Conservation (phyloP, 2,329 filamentous ascomycete genomes). For the Helotiales sp. region DNA sequence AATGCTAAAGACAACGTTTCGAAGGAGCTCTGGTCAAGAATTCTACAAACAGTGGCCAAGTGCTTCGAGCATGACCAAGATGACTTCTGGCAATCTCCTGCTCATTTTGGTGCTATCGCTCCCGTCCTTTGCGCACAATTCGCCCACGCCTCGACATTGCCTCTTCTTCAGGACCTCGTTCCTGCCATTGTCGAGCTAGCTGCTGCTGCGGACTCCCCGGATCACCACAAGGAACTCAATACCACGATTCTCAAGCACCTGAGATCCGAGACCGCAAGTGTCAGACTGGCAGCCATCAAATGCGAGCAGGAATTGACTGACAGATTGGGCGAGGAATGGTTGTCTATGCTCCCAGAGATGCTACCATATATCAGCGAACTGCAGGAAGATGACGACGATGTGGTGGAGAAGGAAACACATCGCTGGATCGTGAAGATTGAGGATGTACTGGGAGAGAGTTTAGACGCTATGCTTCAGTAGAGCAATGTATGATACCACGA, state of each 20-base stretch:
- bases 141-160: slow-evolving; percentile 45
- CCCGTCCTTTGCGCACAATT: slow-evolving; percentile 70
- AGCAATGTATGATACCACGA: background rate
- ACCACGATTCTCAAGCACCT: slow-evolving; percentile 73
- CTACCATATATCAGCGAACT: slow-evolving; percentile 93
- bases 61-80: slow-evolving; percentile 90
- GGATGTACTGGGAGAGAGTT: slow-evolving; percentile 81
- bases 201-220: slow-evolving; percentile 75
- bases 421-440: slow-evolving; percentile 92
- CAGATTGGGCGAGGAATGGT: slow-evolving; percentile 87
- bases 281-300: slow-evolving; percentile 79
- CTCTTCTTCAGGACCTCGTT: slow-evolving; percentile 56
- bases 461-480: slow-evolving; percentile 90
- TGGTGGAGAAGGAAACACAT: slow-evolving; percentile 85
- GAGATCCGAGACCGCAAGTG: slow-evolving; percentile 67
- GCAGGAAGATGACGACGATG: slow-evolving; percentile 94
- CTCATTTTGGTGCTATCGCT: slow-evolving; percentile 76
- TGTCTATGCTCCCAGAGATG: slow-evolving; percentile 90
- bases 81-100: slow-evolving; percentile 92
- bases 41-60: slow-evolving; percentile 70
- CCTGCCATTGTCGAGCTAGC: slow-evolving; percentile 80
- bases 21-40: slow-evolving; percentile 65
- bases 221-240: slow-evolving; percentile 92
- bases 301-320: slow-evolving; percentile 80
- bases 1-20: slow-evolving; percentile 48